phyloP scores from a whole-genome alignment of 2,329 filamentous ascomycete genomes.

The Cercospora janseana region DNA sequence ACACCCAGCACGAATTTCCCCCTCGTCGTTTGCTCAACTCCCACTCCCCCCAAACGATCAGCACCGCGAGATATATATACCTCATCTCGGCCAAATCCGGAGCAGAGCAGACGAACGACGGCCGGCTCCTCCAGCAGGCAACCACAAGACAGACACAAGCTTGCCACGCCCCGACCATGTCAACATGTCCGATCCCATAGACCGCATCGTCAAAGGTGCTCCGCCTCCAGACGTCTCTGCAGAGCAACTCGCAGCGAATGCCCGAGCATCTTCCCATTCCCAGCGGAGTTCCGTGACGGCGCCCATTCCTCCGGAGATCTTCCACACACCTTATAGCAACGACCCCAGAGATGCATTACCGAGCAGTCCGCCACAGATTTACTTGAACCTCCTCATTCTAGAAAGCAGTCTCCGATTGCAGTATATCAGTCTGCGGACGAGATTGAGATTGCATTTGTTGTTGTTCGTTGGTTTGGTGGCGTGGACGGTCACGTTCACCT shows the following conservation, averaged over 20 bases:
- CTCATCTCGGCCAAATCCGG: no score
- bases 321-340: constrained; percentile 38
- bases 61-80: no score
- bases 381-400: constrained; percentile 94
- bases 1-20: no score
- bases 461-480: constrained; percentile 75
- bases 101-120: no score
- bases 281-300: constrained; percentile 47
- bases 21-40: no score
- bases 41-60: no score
- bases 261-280: constrained; percentile 31
- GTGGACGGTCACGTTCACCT: constrained; percentile 84
- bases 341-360: constrained; percentile 79
- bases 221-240: constrained; percentile 61
- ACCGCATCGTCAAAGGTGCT: constrained; percentile 90
- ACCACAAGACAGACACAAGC: background rate
- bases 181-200: constrained; percentile 48
- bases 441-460: constrained; percentile 88
- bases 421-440: constrained; percentile 83
- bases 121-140: background rate
- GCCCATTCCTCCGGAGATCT: constrained; percentile 36
- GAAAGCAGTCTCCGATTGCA: constrained; percentile 91
- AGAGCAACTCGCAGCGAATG: constrained; percentile 41
- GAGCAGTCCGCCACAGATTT: constrained; percentile 93
- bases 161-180: constrained; percentile 12